These are phyloP conservation scores for Penicillium canescens DNA, from an alignment of 495 filamentous ascomycete genomes.

Conservation along the genomic window DNA sequence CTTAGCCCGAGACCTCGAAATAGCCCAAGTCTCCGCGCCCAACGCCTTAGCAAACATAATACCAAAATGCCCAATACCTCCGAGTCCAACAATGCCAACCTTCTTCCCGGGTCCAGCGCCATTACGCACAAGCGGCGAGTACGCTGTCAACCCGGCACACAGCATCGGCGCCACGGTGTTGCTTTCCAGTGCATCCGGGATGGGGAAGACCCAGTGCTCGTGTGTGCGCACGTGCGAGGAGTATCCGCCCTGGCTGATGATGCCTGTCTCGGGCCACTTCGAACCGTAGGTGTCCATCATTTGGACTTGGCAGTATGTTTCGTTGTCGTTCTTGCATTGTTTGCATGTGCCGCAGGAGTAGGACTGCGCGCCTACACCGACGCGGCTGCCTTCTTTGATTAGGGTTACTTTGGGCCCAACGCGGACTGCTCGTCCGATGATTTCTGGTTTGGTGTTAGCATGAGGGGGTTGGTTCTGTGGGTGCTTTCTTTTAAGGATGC, in stretches of 20 bases:
- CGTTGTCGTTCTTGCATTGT: conserved; percentile 69
- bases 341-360: conserved; percentile 69
- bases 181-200: conserved; percentile 70
- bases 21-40: conserved; percentile 69
- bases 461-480: background rate
- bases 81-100: conserved; percentile 75
- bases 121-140: conserved; percentile 73
- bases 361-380: conserved; percentile 78
- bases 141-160: conserved; percentile 83
- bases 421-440: conserved; percentile 69
- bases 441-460: conserved; percentile 40
- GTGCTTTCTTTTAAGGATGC: background rate
- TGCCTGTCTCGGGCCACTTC: conserved; percentile 62
- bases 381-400: conserved; percentile 73
- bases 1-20: conserved; percentile 68
- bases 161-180: conserved; percentile 80
- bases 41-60: conserved; percentile 71
- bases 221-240: conserved; percentile 72
- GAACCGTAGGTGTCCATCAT: conserved; percentile 64
- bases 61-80: conserved; percentile 75
- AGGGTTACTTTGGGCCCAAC: conserved; percentile 67
- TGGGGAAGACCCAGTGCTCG: conserved; percentile 74
- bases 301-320: conserved; percentile 74
- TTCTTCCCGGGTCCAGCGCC: conserved; percentile 78
- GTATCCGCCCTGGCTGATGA: conserved; percentile 65